Evolutionary conservation across 2,329 filamentous ascomycete genomes (phyloP), one percentile per base, ranked within the genome.

Genomic region (Colletotrichum spaethianum): DNA sequence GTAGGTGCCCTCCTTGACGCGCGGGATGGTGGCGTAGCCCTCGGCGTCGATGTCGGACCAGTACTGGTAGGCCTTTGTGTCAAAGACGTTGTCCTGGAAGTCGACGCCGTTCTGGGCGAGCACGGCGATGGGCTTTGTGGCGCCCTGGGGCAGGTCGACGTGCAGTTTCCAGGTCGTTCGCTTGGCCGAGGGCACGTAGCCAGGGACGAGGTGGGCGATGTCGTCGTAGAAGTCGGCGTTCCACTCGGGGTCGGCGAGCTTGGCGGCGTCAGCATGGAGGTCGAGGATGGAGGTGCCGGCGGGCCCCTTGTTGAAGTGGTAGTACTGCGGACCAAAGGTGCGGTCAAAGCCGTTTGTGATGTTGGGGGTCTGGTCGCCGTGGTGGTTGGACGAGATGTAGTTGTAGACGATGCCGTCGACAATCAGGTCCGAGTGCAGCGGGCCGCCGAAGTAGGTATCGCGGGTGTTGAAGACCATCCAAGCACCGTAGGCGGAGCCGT

Each of bases 391-490:
- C 3, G 86, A 84, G 78, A 76, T 85, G 75, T 91, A 91, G 75
- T 91, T 90, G 77, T 91, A 91, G 0, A 91, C 85, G 61, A 91
- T 90, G 0, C 89, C 89, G 74, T 91, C 89, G 0, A 91, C 89
- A 0, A 85, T 85, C 20, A 91, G 80, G 74, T 91, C 89, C 0
- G 88, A 90, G 78, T 91, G 88, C 4, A 88, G 79, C 0, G 89
- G 89, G 0, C 89, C 89, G 11, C 86, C 87, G 73, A 86, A 90
- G 75, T 89, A 90, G 2, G 87, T 89, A 62, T 91, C 89, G 73
- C 85, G 86, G 0, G 86, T 90, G 75, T 90, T 90, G 85, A 89
- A 88, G 5, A 91, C 87, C 38, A 91, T 79, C 88, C 88, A 91
- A 2, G 87, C 86, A 3, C 89, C 88, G 73, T 85, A 91, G 0